Conservation (phyloP, 805 yeast genomes). For the Kodamaea lidongshanica region DNA sequence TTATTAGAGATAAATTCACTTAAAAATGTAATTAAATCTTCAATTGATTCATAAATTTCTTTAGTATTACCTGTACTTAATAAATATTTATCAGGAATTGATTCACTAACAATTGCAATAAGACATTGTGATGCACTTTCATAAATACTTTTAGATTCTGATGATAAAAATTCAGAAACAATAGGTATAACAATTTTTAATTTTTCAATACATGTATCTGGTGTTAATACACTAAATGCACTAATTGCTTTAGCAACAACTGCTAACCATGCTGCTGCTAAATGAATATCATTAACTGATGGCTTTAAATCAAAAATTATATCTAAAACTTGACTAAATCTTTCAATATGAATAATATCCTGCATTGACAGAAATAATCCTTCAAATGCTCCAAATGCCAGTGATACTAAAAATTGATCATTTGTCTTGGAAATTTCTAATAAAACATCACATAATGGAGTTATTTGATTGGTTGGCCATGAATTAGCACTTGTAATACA, state of each 20-base stretch:
- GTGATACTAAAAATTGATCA: slow-evolving; percentile 77
- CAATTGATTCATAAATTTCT: slow-evolving; percentile 50
- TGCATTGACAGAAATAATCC: slow-evolving; percentile 66
- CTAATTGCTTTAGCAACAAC: slow-evolving; percentile 78
- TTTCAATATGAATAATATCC: slow-evolving; percentile 54
- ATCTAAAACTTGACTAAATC: slow-evolving; percentile 57
- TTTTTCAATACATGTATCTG: slow-evolving; percentile 44
- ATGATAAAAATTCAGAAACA: slow-evolving; percentile 58
- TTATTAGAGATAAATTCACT: slow-evolving; percentile 49
- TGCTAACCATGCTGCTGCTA: slow-evolving; percentile 93
- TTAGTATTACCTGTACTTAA: slow-evolving; percentile 47
- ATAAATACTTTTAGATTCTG: slow-evolving; percentile 59
- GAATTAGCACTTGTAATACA: slow-evolving; percentile 64
- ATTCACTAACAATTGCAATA: slow-evolving; percentile 66
- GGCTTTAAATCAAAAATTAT: slow-evolving; percentile 78
- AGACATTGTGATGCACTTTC: slow-evolving; percentile 82
- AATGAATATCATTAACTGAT: slow-evolving; percentile 69
- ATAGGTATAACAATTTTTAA: slow-evolving; percentile 44
- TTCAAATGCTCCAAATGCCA: slow-evolving; percentile 80
- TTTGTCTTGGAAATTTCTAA: slow-evolving; percentile 72
- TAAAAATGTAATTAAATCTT: slow-evolving; percentile 46
- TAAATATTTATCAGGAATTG: slow-evolving; percentile 55
- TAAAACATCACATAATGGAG: slow-evolving; percentile 67
- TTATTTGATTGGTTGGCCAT: slow-evolving; percentile 75
- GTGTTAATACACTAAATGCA: slow-evolving; percentile 29